Evolutionary conservation across 2,329 filamentous ascomycete genomes (phyloP), one percentile per base, ranked within the genome.

Genomic region (Venturia oleaginea): DNA sequence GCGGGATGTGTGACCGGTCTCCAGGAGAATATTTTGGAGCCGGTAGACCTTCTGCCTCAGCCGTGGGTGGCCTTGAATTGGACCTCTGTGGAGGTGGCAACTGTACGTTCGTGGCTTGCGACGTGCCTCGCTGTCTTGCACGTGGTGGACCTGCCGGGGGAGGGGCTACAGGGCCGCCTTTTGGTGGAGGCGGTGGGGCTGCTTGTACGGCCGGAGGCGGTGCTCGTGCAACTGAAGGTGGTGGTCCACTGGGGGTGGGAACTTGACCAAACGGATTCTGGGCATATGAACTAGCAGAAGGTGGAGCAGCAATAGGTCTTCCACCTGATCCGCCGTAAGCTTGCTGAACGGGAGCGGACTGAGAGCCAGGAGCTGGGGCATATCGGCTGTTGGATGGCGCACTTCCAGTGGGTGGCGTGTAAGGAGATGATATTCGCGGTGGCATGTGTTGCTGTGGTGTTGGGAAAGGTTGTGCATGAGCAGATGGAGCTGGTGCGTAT

Each of bases 1-100:
- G 75, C 0, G 93, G 90, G 65, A 99, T 96, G 75, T 97, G 92
- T 24, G 89, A 91, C 61, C 93, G 87, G 75, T 97, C 93, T 69
- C 93, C 93, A 51, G 90, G 77, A 40, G 54, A 37, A 32, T 64
- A 38, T 57, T 63, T 63, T 22, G 62, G 46, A n/a, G 62, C 46
- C 22, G 62, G 62, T 6, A 48, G 42, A n/a, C 34, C 34, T 37
- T 63, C 46, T 10, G 42, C 15, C 11, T 61, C 63, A 1, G 63
- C 63, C 1, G 63, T 64, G n/a, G 40, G 30, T 10, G 63, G 65
- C n/a, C 66, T 64, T 10, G 74, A 69, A 30, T 75, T 75, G 65
- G 80, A 80, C 13, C 77, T 74, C 59, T 77, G 76, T 30, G 79
- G 78, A 24, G 74, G 74, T 37, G 75, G 76, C 37, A 65, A 32